phyloP scores from a whole-genome alignment of 176 grass and related monocot species.

The Juncus inflexus region DNA sequence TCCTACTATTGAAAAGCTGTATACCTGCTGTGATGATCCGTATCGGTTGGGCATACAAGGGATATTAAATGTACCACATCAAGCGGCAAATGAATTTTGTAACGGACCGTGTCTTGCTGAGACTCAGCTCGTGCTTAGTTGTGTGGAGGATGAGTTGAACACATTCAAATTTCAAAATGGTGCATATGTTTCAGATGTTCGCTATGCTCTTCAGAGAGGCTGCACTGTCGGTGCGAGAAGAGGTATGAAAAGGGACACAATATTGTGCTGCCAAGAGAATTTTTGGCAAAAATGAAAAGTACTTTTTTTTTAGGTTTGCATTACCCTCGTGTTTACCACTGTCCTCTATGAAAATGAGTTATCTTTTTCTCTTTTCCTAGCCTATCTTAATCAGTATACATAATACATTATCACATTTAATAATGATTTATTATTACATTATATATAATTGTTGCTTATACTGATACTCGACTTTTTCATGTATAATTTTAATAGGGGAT shows the following conservation, averaged over 20 bases:
- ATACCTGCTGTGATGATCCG: conserved; percentile 16
- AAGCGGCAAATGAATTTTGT: conserved; percentile 7
- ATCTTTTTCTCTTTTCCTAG: not conserved
- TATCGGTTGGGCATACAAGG: conserved; percentile 15
- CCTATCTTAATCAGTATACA: not conserved
- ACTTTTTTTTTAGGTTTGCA: not conserved
- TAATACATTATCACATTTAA: not conserved
- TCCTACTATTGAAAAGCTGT: conserved; percentile 12
- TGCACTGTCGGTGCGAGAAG: conserved; percentile 4
- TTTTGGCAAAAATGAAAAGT: too few species aligned
- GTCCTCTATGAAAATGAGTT: not conserved
- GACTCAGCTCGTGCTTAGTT: conserved; percentile 28
- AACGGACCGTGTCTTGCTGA: conserved; percentile 14
- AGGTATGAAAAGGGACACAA: not conserved
- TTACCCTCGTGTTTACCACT: not conserved
- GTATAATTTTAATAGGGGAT: conserved; percentile 10
- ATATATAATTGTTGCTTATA: not conserved
- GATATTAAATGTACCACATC: conserved; percentile 12
- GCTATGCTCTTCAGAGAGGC: conserved; percentile 16
- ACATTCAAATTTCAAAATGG: conserved; percentile 20
- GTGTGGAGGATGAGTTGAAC: conserved; percentile 27
- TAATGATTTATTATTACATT: not conserved
- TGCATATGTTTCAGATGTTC: conserved; percentile 1
- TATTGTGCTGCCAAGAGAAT: too few species aligned
- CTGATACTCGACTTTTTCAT: not conserved